These are phyloP conservation scores for Kazachstania psychrophila DNA, from an alignment of 805 yeast genomes.

Conservation along the genomic window DNA sequence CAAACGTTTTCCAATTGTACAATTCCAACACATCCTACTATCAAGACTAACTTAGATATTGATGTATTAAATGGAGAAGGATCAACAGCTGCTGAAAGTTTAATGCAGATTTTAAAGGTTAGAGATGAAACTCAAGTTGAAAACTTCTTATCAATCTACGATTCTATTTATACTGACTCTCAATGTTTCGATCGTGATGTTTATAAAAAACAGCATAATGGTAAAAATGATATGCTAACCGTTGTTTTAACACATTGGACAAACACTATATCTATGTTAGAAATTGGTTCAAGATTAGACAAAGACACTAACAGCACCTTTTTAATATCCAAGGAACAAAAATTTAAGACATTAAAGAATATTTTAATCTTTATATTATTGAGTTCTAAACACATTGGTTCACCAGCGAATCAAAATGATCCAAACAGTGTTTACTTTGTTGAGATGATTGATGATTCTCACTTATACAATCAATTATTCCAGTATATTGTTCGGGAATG, in stretches of 20 bases:
- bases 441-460: too few species aligned
- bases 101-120: too few species aligned
- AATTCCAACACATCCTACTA: constrained; percentile 20
- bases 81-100: too few species aligned
- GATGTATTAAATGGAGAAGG: constrained; percentile 6
- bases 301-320: constrained; percentile 27
- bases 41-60: constrained; percentile 6
- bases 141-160: not conserved
- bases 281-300: constrained; percentile 48
- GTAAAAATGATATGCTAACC: not conserved
- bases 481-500: constrained; percentile 22
- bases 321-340: constrained; percentile 32
- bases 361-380: constrained; percentile 20
- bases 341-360: constrained; percentile 31
- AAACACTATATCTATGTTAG: constrained; percentile 42
- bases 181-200: not conserved
- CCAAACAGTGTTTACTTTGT: too few species aligned
- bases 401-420: constrained; percentile 7
- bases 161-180: not conserved
- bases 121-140: not conserved
- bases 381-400: constrained; percentile 15
- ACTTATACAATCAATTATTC: constrained; percentile 17
- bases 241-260: constrained; percentile 24
- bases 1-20: constrained; percentile 48
- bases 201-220: not conserved